Evolutionary conservation across 495 filamentous ascomycete species (phyloP).

Genomic region (Cercophora sp.): DNA sequence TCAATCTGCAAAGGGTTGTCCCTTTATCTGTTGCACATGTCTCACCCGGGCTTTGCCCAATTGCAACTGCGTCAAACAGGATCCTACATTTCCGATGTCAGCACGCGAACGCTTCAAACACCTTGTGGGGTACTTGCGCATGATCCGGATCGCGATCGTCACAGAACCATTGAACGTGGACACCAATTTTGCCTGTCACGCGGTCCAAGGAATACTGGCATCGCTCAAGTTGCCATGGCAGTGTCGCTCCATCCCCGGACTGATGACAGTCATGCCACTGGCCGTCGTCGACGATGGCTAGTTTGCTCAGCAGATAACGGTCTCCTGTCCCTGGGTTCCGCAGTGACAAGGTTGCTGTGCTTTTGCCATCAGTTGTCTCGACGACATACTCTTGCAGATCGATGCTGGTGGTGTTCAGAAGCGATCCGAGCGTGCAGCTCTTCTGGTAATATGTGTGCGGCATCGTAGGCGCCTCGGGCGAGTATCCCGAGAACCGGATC

Average conservation of each 20-base stretch:
- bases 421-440: conserved; percentile 39
- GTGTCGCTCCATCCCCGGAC: neutral
- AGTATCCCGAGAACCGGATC: conserved; percentile 18
- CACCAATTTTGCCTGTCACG: conserved; percentile 2
- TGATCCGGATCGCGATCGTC: conserved; percentile 25
- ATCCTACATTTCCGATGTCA: neutral
- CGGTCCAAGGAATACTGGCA: conserved; percentile 21
- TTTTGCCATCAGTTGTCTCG: neutral
- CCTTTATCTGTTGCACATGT: neutral
- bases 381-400: conserved; percentile 18
- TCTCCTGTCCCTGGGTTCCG: conserved; percentile 21
- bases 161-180: conserved; percentile 25
- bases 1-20: neutral
- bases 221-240: conserved; percentile 17
- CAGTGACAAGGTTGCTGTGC: conserved; percentile 10
- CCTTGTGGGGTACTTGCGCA: conserved; percentile 14
- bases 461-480: conserved; percentile 27
- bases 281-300: conserved; percentile 15
- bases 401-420: conserved; percentile 20
- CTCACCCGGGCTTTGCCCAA: neutral
- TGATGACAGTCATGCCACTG: conserved; percentile 15
- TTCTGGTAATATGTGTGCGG: conserved; percentile 53
- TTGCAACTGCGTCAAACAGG: neutral
- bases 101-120: neutral
- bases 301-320: conserved; percentile 1